Percentiles rank a stretch among this genome's conserved stretches.
Conservation (phyloP, 129 eudicot species). For the Centrapalus pauciflorus region DNA sequence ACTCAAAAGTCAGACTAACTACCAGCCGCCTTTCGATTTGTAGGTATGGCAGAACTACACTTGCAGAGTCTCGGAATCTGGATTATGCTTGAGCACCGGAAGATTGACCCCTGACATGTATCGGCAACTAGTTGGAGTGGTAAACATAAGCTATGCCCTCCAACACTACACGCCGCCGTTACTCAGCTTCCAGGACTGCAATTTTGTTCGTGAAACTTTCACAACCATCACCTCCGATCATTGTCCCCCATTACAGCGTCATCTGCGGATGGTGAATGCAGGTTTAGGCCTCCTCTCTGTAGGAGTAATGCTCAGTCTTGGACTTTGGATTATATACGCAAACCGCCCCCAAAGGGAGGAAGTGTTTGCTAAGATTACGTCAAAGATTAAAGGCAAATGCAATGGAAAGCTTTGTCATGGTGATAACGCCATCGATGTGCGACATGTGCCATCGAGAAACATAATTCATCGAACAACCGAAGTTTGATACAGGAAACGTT, state of each 20-base stretch:
- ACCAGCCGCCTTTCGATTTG: background rate
- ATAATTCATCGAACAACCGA: background rate
- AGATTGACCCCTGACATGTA: constrained; percentile 82
- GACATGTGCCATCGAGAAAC: constrained; percentile 10
- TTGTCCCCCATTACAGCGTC: constrained; percentile 63
- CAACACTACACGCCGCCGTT: constrained; percentile 70
- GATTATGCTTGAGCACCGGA: constrained; percentile 56
- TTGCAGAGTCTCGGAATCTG: constrained; percentile 48
- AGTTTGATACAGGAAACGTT: constrained; percentile 1
- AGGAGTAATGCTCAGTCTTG: constrained; percentile 84
- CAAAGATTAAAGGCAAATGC: constrained; percentile 40
- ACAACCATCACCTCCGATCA: constrained; percentile 48
- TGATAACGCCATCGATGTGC: background rate
- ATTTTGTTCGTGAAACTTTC: constrained; percentile 77
- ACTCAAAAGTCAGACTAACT: background rate
- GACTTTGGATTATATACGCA: constrained; percentile 70
- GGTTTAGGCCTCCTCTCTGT: constrained; percentile 69
- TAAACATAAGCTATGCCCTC: constrained; percentile 72
- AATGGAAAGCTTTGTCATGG: constrained; percentile 28
- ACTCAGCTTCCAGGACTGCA: constrained; percentile 81
- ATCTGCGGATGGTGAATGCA: constrained; percentile 50
- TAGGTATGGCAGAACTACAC: constrained; percentile 87
- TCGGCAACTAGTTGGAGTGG: constrained; percentile 55
- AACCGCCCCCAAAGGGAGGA: constrained; percentile 99
- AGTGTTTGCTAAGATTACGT: constrained; percentile 64